These are phyloP conservation scores for Monosporozyma aquatica DNA, from an alignment of 805 yeast genomes.

Conservation along the genomic window DNA sequence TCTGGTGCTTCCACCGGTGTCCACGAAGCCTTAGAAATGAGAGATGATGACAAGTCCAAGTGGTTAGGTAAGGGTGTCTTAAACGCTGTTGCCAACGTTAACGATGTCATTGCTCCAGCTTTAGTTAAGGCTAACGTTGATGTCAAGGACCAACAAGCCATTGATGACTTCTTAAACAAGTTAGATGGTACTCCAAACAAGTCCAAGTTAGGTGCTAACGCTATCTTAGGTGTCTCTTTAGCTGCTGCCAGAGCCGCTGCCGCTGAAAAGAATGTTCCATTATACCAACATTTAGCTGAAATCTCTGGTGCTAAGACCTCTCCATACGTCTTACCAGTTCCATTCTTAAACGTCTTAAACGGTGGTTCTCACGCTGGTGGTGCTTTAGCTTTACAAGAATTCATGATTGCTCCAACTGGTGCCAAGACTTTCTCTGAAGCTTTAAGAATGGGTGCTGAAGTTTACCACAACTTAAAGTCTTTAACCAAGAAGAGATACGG, in stretches of 20 bases:
- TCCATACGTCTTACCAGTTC: constrained; percentile 95
- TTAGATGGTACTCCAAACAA: constrained; percentile 98
- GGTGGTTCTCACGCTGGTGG: constrained; percentile 99
- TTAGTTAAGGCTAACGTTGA: constrained; percentile 70
- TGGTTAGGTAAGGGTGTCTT: constrained; percentile 99
- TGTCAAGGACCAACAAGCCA: constrained; percentile 75
- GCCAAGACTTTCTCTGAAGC: constrained; percentile 91
- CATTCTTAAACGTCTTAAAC: constrained; percentile 97
- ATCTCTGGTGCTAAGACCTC: constrained; percentile 58
- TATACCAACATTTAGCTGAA: constrained; percentile 84
- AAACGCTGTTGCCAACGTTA: constrained; percentile 95
- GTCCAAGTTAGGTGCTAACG: constrained; percentile 96
- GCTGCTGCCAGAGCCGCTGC: constrained; percentile 98
- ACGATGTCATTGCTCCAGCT: constrained; percentile 92
- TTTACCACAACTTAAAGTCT: constrained; percentile 92
- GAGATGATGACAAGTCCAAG: constrained; percentile 95
- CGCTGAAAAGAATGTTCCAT: constrained; percentile 87
- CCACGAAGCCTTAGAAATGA: constrained; percentile 96
- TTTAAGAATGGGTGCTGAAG: constrained; percentile 94
- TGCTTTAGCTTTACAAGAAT: constrained; percentile 97
- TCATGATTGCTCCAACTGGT: constrained; percentile 95
- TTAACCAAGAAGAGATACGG: constrained; percentile 94
- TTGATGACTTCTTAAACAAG: constrained; percentile 75
- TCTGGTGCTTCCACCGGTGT: constrained; percentile 99
- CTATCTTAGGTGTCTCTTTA: constrained; percentile 94